phyloP scores from a whole-genome alignment of 2,329 filamentous ascomycete genomes.

The Beauveria medogensis region DNA sequence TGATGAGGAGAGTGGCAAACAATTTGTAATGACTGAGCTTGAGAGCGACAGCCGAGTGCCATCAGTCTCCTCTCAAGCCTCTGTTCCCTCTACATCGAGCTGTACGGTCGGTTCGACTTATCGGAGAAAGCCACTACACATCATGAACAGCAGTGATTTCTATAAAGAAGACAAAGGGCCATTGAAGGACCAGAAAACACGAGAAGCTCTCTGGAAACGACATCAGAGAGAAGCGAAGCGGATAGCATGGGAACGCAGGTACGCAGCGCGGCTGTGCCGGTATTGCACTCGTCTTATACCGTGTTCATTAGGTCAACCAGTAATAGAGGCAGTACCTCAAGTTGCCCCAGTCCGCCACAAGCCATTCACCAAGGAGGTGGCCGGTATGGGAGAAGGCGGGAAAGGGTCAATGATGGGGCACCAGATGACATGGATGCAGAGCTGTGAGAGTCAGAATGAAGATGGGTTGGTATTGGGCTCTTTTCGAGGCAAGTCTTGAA shows the following conservation, averaged over 20 bases:
- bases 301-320: neutral
- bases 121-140: neutral
- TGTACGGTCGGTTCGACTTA: neutral
- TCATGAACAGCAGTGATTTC: neutral
- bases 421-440: neutral
- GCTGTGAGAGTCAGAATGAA: neutral
- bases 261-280: neutral
- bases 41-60: slow-evolving; percentile 6
- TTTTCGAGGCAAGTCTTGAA: neutral
- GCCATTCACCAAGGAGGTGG: slow-evolving; percentile 15
- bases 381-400: neutral
- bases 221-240: neutral
- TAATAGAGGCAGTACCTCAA: neutral
- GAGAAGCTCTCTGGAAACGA: neutral
- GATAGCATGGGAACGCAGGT: slow-evolving; percentile 6
- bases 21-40: neutral
- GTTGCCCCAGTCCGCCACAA: slow-evolving; percentile 9
- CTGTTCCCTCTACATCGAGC: slow-evolving; percentile 1
- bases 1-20: no score
- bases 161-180: neutral
- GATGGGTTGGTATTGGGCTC: neutral
- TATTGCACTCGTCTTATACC: neutral
- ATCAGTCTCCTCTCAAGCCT: neutral
- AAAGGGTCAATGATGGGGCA: neutral
- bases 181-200: neutral